Conservation (phyloP, 306 rosid species). For the Aeschynomene evenia region DNA sequence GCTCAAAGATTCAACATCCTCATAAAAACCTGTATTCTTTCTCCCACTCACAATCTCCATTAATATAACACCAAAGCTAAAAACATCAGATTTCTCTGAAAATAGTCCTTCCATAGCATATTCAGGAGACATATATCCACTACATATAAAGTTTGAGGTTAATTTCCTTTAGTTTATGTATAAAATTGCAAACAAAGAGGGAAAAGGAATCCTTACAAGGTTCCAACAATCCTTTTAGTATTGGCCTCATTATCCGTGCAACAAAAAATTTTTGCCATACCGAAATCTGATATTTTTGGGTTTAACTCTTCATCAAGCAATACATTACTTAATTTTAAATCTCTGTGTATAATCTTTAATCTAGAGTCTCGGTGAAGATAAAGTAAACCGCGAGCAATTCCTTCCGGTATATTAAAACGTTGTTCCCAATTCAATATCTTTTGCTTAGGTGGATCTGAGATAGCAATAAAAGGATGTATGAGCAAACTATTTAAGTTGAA, state of each 20-base stretch:
- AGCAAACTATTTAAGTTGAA: background rate
- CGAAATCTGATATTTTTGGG: slow-evolving; percentile 36
- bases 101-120: slow-evolving; percentile 31
- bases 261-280: slow-evolving; percentile 29
- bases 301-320: slow-evolving; percentile 21
- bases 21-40: slow-evolving; percentile 16
- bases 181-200: too few relatives aligned
- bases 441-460: slow-evolving; percentile 2
- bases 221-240: slow-evolving; percentile 24
- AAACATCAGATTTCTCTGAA: slow-evolving; percentile 28
- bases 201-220: slow-evolving; percentile 23
- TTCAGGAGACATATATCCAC: slow-evolving; percentile 28
- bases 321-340: slow-evolving; percentile 32
- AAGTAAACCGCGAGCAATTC: slow-evolving; percentile 28
- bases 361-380: slow-evolving; percentile 35
- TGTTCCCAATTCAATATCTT: slow-evolving; percentile 23
- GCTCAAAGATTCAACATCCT: background rate
- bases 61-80: slow-evolving; percentile 29
- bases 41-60: slow-evolving; percentile 33
- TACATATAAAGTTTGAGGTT: background rate
- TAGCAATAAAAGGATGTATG: background rate
- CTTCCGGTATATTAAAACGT: slow-evolving; percentile 23
- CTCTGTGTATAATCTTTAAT: slow-evolving; percentile 20
- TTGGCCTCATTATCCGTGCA: background rate
- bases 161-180: too few relatives aligned